Base-by-base conservation (phyloP, 306 rosid genomes). In the Medicago arabica region DNA sequence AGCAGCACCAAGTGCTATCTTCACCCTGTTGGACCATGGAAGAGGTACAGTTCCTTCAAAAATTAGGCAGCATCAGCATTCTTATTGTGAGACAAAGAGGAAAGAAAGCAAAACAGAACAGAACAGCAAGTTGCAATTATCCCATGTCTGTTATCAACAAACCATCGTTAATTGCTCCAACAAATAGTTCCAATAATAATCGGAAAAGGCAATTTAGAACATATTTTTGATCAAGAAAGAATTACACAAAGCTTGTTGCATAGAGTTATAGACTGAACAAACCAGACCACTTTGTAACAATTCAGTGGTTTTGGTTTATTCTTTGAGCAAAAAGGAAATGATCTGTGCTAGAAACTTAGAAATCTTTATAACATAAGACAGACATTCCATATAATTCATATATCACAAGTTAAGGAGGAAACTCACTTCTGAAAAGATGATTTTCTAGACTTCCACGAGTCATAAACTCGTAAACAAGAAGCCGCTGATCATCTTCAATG, bases 391-490 rank as follows among this genome's bases (percentile, higher is more conserved):
- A 31, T 23, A 9, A 78, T 75, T 75, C 50, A 17, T 53, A 79
- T 60, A 40, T 40, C 57, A 46, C 25, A 80, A 55, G 71, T 19
- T 19, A 72, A 75, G 64, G 46, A 13, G 72, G 54, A 68, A 65
- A 85, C 96, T 90, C 86, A 94, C 98, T 94, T 86, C 97, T 83
- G 82, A 94, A 94, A 50, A 94, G 91, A 90, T 94, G 98, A 81
- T 94, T 94, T 78, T 94, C 98, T 41, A 94, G 97, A 82, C 97
- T 94, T 82, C 98, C 98, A 41, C 97, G 94, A 60, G 92, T 91
- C 98, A 93, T 91, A 74, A 93, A 93, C 83, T 94, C 98, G 15
- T 91, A 93, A 71, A 93, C 98, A 55, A 93, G 96, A 80, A 94
- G 86, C 75, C 93, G 85, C 51, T 91, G 97, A 83, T 91, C 97